phyloP scores from a whole-genome alignment of 2,329 filamentous ascomycete genomes.

The Meredithiella fracta region DNA sequence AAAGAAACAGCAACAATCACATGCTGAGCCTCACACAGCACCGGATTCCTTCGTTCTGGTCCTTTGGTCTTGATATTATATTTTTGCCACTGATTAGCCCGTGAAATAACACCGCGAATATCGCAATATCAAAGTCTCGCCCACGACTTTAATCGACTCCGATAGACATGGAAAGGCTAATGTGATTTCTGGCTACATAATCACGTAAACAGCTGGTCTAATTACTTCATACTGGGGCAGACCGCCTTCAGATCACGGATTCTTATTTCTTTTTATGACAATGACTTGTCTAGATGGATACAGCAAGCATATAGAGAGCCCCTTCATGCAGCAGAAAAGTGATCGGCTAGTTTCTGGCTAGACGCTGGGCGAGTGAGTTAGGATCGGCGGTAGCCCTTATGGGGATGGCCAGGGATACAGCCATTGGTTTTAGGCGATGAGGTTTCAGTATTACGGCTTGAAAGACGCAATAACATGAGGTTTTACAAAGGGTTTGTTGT shows the following conservation, averaged over 20 bases:
- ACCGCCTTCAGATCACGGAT: too few species aligned
- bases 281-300: too few species aligned
- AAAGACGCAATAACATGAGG: neutral
- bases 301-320: neutral
- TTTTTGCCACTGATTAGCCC: neutral
- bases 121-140: neutral
- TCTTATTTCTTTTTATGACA: too few species aligned
- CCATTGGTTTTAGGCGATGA: neutral
- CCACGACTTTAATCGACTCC: too few species aligned
- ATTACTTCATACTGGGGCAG: too few species aligned
- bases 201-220: too few species aligned
- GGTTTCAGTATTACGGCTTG: neutral
- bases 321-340: conserved; percentile 3
- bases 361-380: neutral
- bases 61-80: neutral
- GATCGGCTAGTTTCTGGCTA: neutral
- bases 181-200: too few species aligned
- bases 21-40: neutral
- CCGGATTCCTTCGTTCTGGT: neutral
- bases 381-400: neutral
- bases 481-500: too few species aligned
- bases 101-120: neutral
- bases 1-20: neutral
- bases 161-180: too few species aligned
- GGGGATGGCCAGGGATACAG: neutral